Evolutionary conservation across 2,329 filamentous ascomycete genomes (phyloP), one percentile per base, ranked within the genome.

Genomic region (Pseudonectria foliicola): DNA sequence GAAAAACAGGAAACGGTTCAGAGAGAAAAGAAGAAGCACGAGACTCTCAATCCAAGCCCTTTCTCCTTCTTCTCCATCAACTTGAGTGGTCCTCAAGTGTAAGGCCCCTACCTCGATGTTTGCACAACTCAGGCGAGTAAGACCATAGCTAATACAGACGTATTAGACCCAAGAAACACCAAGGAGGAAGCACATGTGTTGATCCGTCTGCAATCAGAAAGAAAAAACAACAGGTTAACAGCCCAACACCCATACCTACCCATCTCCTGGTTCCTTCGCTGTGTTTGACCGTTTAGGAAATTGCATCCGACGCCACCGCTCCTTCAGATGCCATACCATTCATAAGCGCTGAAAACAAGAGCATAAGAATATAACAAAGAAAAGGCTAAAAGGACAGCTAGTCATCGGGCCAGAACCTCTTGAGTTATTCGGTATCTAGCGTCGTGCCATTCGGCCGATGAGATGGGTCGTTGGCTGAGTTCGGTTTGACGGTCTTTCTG

Each of bases 401-500:
- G 45, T 25, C 10, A 25, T 13, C 18, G 10, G 30, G 15, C 13
- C 21, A 32, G 21, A 18, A 13, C 25, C n/a, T 12, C 30, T 23
- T 4, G 10, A 13, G n/a, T 31, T 11, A 6, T n/a, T 21, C 18
- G 10, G 35, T 42, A 34, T 51, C 42, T 16, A 38, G 29, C 25
- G 40, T 79, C 3, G 84, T 85, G 53, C 88, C 92, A 56, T 92
- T 93, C 31, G 85, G 79, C 24, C 77, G 70, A 39, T 71, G 70
- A n/a, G 82, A 66, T 13, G 71, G 73, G 38, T 77, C 67, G 42
- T 72, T 74, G n/a, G 72, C 72, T 12, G 74, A 70, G 49, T 80
- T 80, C 3, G 76, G 74, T 48, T 78, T 75, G 41, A 82, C 74
- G 2, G 65, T 70, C 8, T 71, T 71, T 46, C 75, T 67, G 23